Percentiles rank a stretch among this genome's conserved stretches.
Conservation (phyloP, 2,329 filamentous ascomycete genomes). For the Zymoseptoria ardabiliae region DNA sequence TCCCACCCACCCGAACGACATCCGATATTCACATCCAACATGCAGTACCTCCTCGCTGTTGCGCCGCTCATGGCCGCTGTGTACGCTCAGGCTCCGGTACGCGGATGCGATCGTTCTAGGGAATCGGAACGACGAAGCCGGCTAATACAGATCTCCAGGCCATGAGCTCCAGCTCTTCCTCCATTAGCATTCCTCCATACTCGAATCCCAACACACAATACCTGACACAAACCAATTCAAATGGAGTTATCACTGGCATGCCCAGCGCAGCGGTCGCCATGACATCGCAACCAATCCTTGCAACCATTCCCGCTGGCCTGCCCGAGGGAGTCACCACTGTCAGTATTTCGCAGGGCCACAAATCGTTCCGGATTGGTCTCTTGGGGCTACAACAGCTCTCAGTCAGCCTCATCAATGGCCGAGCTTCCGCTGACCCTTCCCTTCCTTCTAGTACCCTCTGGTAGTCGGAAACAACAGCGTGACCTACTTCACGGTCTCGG, state of each 20-base stretch:
- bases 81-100: conserved; percentile 29
- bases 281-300: conserved; percentile 16
- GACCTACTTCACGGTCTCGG: conserved; percentile 27
- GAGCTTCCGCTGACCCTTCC: neutral
- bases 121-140: neutral
- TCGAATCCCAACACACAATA: conserved; percentile 39
- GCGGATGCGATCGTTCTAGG: conserved; percentile 3
- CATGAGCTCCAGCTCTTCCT: conserved; percentile 10
- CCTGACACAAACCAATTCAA: conserved; percentile 42
- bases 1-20: conserved; percentile 21
- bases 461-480: conserved; percentile 22
- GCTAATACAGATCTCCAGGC: conserved; percentile 9
- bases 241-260: conserved; percentile 44
- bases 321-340: conserved; percentile 3
- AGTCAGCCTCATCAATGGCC: neutral
- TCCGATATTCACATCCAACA: conserved; percentile 25
- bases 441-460: conserved; percentile 11
- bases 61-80: conserved; percentile 39
- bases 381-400: neutral
- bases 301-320: conserved; percentile 39
- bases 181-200: conserved; percentile 27
- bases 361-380: conserved; percentile 8
- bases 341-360: neutral
- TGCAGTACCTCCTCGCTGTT: conserved; percentile 40
- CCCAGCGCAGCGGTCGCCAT: conserved; percentile 32